These are phyloP conservation scores for Apiotrichum sp. DNA, from an alignment of 1,284 basidiomycete genomes.

Conservation along the genomic window DNA sequence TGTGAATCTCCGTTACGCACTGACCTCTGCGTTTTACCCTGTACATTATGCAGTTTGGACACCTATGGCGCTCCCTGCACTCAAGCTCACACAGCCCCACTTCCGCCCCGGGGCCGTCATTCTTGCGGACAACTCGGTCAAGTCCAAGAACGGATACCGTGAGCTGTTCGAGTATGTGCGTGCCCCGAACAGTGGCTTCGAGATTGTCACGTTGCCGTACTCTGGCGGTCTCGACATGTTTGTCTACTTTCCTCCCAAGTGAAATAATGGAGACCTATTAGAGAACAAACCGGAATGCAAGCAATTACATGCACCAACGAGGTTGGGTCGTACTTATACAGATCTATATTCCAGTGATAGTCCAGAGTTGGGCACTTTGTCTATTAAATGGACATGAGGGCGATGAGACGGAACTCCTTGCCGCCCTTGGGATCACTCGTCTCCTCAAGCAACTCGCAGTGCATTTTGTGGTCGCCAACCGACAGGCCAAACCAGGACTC, in stretches of 20 bases:
- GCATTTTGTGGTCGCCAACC: background rate
- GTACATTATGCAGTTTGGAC: conserved; percentile 24
- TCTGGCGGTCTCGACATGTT: conserved; percentile 24
- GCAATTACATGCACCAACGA: too few species aligned
- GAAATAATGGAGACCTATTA: too few species aligned
- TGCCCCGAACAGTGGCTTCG: background rate
- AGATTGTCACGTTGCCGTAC: conserved; percentile 19
- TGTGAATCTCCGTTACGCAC: background rate
- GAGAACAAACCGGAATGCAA: background rate
- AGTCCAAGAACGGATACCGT: conserved; percentile 18
- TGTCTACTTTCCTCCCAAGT: conserved; percentile 13
- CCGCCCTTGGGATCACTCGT: conserved; percentile 8
- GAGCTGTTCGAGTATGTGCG: conserved; percentile 17
- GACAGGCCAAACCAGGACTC: background rate
- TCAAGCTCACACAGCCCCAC: conserved; percentile 20
- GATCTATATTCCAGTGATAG: too few species aligned
- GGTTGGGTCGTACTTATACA: too few species aligned
- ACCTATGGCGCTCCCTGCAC: conserved; percentile 23
- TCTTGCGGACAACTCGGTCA: conserved; percentile 20
- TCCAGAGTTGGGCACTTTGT: background rate
- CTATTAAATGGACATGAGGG: conserved; percentile 9
- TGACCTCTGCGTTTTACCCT: background rate
- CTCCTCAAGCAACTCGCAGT: conserved; percentile 7
- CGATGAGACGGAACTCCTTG: conserved; percentile 12
- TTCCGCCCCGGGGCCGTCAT: conserved; percentile 22